These are phyloP conservation scores for Trichomonascaceae sp. DNA, from an alignment of 1,139 yeast genomes.

Conservation along the genomic window DNA sequence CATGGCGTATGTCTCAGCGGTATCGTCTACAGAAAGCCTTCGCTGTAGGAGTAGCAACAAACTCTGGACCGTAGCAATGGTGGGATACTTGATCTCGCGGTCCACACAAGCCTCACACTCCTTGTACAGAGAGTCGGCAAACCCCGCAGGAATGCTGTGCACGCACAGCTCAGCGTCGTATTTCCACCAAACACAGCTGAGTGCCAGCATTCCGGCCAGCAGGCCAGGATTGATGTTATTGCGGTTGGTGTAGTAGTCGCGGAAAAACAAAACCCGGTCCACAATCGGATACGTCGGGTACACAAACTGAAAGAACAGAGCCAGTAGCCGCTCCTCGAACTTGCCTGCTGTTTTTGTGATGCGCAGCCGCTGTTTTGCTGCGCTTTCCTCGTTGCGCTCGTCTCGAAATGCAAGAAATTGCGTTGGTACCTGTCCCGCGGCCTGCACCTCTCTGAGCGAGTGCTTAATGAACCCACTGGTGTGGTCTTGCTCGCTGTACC, in stretches of 20 bases:
- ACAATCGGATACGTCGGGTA: conserved; percentile 28
- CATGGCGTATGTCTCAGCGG: conserved; percentile 21
- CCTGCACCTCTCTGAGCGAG: conserved; percentile 19
- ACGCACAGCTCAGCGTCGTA: conserved; percentile 25
- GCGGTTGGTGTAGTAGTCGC: conserved; percentile 20
- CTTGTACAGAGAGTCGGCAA: conserved; percentile 19
- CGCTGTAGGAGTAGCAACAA: conserved; percentile 25
- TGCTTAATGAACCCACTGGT: conserved; percentile 20
- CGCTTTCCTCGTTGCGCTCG: conserved; percentile 11
- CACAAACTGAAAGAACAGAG: conserved; percentile 23
- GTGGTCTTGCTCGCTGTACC: conserved; percentile 15
- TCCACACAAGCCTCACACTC: conserved; percentile 23
- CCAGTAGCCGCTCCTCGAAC: conserved; percentile 21
- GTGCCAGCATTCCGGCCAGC: conserved; percentile 24
- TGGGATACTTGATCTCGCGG: conserved; percentile 25
- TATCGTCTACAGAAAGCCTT: conserved; percentile 22
- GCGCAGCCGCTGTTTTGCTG: conserved; percentile 14
- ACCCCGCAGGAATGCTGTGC: conserved; percentile 20
- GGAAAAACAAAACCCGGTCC: conserved; percentile 22
- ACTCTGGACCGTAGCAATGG: conserved; percentile 33
- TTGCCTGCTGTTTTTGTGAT: conserved; percentile 14
- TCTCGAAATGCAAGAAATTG: conserved; percentile 19
- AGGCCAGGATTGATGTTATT: conserved; percentile 22
- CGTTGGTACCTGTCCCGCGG: conserved; percentile 14
- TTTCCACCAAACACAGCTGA: conserved; percentile 28